Evolutionary conservation across 164 flowering plant species (phyloP).

Genomic region (Santalum album): DNA sequence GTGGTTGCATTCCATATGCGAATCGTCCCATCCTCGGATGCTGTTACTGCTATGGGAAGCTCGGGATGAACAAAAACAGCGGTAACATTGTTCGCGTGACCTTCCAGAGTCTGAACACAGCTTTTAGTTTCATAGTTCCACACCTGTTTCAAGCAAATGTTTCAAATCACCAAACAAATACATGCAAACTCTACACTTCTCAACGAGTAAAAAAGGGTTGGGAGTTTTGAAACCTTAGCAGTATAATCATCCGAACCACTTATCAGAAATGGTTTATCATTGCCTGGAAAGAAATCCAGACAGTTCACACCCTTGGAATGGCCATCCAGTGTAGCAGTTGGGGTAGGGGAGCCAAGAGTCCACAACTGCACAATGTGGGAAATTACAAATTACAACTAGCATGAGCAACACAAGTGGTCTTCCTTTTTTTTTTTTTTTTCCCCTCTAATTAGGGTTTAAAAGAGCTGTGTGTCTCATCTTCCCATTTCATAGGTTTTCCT

Average conservation of each 20-base stretch:
- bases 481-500: too few relatives aligned
- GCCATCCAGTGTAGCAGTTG: not conserved
- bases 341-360: not conserved
- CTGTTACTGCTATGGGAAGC: not conserved
- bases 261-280: not conserved
- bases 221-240: not conserved
- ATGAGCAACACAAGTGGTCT: too few relatives aligned
- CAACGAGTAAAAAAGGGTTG: not conserved
- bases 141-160: not conserved
- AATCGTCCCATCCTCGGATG: not conserved
- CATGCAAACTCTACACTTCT: not conserved
- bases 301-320: not conserved
- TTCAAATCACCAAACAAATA: not conserved
- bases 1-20: not conserved
- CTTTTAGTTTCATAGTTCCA: not conserved
- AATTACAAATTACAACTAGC: too few relatives aligned
- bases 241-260: slow-evolving; percentile 1
- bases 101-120: not conserved
- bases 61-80: not conserved
- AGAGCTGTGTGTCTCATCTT: too few relatives aligned
- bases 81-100: not conserved
- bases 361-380: not conserved
- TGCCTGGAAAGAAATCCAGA: not conserved
- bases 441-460: too few relatives aligned
- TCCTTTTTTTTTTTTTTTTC: too few relatives aligned